A percentile compares a stretch with the other conserved stretches of the same genome.
Evolutionary conservation across 257 asterid species (phyloP).

Genomic region (Knoxia roxburghii): DNA sequence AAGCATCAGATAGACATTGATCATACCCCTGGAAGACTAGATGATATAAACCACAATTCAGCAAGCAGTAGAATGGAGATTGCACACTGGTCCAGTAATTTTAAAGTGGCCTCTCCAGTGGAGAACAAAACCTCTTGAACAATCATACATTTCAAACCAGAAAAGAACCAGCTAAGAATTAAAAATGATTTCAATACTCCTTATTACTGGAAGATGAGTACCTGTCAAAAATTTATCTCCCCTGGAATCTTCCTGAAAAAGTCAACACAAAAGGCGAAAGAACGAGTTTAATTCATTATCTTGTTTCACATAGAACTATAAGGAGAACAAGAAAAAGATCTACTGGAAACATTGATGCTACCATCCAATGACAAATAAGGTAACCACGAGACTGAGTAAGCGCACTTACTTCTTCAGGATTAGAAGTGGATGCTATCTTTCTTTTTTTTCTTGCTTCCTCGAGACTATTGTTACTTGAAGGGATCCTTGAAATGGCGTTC

Average conservation of each 20-base stretch:
- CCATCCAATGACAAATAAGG: conserved; percentile 1
- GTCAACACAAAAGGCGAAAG: conserved; percentile 13
- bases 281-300: background rate
- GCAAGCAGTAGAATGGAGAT: background rate
- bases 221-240: conserved; percentile 29
- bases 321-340: background rate
- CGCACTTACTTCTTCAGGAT: conserved; percentile 39
- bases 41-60: background rate
- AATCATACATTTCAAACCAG: background rate
- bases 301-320: too few relatives aligned
- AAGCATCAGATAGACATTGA: background rate
- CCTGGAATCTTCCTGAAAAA: conserved; percentile 40
- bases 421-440: conserved; percentile 36
- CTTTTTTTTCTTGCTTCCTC: conserved; percentile 42
- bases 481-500: conserved; percentile 20
- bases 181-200: background rate
- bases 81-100: background rate
- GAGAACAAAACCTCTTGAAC: background rate
- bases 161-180: background rate
- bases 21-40: background rate
- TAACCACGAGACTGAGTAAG: conserved; percentile 3
- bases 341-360: background rate
- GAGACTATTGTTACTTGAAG: conserved; percentile 20
- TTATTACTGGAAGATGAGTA: conserved; percentile 14
- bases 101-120: background rate